A percentile compares a stretch with the other conserved stretches of the same genome.
These are phyloP conservation scores for Cladobotryum protrusum DNA, from an alignment of 2,329 filamentous ascomycete species.

Conservation along the genomic window DNA sequence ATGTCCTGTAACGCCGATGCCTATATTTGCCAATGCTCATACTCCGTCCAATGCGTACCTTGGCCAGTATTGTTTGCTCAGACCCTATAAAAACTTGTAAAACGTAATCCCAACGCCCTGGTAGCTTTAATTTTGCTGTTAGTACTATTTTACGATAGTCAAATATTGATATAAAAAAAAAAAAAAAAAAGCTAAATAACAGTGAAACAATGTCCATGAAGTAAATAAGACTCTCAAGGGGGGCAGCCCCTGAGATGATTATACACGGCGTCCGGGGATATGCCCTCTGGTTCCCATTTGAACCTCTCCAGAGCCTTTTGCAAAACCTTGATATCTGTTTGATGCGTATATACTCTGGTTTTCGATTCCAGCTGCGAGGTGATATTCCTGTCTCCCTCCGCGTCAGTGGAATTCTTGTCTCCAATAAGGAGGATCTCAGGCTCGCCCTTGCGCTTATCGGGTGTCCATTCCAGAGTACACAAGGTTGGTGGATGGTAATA, in stretches of 20 bases:
- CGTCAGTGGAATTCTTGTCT: slow-evolving; percentile 3
- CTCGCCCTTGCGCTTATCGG: slow-evolving; percentile 10
- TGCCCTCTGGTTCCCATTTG: slow-evolving; percentile 6
- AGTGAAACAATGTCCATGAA: not conserved
- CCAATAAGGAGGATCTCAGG: slow-evolving; percentile 17
- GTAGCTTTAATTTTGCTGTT: too few relatives aligned
- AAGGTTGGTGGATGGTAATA: slow-evolving; percentile 32
- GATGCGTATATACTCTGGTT: slow-evolving; percentile 7
- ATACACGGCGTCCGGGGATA: not conserved
- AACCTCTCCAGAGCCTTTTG: slow-evolving; percentile 19
- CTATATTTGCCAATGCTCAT: too few relatives aligned
- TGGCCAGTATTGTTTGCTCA: too few relatives aligned
- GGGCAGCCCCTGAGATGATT: slow-evolving; percentile 19
- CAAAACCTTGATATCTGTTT: slow-evolving; percentile 8
- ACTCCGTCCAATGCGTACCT: too few relatives aligned
- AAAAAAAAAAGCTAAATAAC: not conserved
- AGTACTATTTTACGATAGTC: too few relatives aligned
- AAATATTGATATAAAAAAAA: not conserved
- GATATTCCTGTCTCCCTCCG: not conserved
- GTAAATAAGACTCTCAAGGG: slow-evolving; percentile 1
- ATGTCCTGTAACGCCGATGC: too few relatives aligned
- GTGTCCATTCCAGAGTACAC: slow-evolving; percentile 28
- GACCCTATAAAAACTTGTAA: too few relatives aligned
- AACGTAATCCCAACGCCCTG: too few relatives aligned
- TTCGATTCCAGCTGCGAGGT: not conserved